These are phyloP conservation scores for Aspergillus carbonarius DNA, from an alignment of 2,329 filamentous ascomycete genomes.

Conservation along the genomic window DNA sequence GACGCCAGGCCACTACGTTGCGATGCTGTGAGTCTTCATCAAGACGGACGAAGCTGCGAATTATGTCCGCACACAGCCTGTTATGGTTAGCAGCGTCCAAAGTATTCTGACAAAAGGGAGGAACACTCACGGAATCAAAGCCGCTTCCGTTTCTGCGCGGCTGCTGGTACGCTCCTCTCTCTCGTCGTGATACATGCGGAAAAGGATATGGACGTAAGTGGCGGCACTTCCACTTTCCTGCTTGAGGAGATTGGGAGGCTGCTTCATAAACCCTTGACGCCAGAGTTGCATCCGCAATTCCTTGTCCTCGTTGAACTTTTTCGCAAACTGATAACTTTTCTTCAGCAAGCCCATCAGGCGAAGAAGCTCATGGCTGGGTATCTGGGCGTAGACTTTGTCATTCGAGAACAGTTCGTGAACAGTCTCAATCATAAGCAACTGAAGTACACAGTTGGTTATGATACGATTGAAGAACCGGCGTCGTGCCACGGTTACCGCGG, in stretches of 20 bases:
- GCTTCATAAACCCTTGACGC: constrained; percentile 99
- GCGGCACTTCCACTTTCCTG: constrained; percentile 91
- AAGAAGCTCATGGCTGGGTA: constrained; percentile 84
- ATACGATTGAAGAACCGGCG: constrained; percentile 98
- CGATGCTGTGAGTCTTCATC: constrained; percentile 96
- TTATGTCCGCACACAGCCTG: constrained; percentile 86
- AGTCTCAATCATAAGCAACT: constrained; percentile 98
- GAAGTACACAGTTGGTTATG: constrained; percentile 95
- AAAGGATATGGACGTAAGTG: constrained; percentile 92
- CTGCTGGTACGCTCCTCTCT: constrained; percentile 77
- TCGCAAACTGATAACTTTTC: constrained; percentile 93
- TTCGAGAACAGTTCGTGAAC: constrained; percentile 99
- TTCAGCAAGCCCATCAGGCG: constrained; percentile 92
- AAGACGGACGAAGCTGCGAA: constrained; percentile 77
- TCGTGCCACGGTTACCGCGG: constrained; percentile 88
- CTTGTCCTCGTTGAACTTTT: constrained; percentile 96
- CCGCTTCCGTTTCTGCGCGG: constrained; percentile 80
- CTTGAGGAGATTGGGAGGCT: constrained; percentile 94
- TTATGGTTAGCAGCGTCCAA: constrained; percentile 20
- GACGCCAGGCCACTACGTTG: constrained; percentile 95
- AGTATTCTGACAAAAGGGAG: background rate
- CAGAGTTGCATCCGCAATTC: constrained; percentile 91
- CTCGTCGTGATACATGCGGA: constrained; percentile 95
- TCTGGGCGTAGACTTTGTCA: constrained; percentile 88
- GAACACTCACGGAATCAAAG: constrained; percentile 70